Conservation (phyloP, 2,329 filamentous ascomycete genomes). For the Penicillium sp. region DNA sequence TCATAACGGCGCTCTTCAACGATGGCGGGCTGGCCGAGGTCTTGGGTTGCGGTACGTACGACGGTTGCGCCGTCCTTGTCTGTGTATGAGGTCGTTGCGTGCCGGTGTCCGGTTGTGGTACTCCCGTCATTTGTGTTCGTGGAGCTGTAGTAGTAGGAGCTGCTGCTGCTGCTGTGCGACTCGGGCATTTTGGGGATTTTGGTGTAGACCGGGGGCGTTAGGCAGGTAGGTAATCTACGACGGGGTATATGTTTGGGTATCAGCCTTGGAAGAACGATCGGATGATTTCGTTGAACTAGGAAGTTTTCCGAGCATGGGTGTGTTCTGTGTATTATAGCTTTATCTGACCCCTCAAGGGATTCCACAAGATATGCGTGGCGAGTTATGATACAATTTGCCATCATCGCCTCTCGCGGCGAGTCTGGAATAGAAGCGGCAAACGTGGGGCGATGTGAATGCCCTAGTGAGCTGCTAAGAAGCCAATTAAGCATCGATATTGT, state of each 20-base stretch:
- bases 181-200: conserved; percentile 19
- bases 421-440: background rate
- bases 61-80: conserved; percentile 32
- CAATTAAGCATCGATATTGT: background rate
- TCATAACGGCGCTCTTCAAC: conserved; percentile 37
- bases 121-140: conserved; percentile 27
- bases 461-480: background rate
- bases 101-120: conserved; percentile 33
- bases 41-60: conserved; percentile 35
- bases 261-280: background rate
- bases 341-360: background rate
- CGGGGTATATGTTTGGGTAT: background rate
- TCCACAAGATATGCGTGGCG: background rate
- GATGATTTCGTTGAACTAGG: background rate
- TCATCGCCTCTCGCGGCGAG: background rate
- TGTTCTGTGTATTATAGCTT: background rate
- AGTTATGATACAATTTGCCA: background rate
- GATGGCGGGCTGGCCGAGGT: conserved; percentile 33
- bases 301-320: too few species aligned
- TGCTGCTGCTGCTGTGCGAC: conserved; percentile 28
- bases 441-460: background rate
- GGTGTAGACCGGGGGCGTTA: too few species aligned
- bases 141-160: conserved; percentile 36
- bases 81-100: conserved; percentile 32
- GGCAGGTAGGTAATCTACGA: background rate